Evolutionary conservation across 73 alveolate species (phyloP).

Genomic region (Diophrys sp.): DNA sequence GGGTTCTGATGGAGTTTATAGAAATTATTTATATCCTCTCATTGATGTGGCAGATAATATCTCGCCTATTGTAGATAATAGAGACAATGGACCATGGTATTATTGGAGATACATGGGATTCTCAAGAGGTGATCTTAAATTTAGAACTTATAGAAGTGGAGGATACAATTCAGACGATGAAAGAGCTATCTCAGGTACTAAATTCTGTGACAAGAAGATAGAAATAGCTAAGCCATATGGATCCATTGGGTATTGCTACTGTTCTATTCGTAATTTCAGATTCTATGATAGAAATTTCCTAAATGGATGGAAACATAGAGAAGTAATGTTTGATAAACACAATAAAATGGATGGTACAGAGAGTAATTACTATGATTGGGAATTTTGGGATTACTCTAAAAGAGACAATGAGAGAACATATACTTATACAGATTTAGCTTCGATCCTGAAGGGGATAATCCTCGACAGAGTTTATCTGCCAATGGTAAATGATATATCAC

Average conservation of each 20-base stretch:
- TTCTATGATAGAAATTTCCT: background rate
- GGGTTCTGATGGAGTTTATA: background rate
- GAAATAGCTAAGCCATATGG: background rate
- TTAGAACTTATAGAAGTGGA: background rate
- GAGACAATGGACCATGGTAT: background rate
- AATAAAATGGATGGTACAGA: background rate
- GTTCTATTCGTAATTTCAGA: background rate
- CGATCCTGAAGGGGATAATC: no score
- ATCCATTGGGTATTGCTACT: background rate
- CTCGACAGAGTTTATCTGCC: no score
- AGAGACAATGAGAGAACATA: background rate
- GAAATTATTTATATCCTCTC: background rate
- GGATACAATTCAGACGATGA: background rate
- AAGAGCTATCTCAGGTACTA: background rate
- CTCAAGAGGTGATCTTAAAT: background rate
- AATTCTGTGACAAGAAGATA: background rate
- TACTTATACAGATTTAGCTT: no score
- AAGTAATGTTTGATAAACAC: background rate
- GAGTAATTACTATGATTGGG: background rate
- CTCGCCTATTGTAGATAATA: background rate
- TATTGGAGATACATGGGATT: background rate
- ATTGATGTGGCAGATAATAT: background rate
- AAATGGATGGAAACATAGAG: background rate
- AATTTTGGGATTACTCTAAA: background rate
- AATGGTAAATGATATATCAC: no score